Base-by-base conservation (phyloP, 257 asterid species). In the Scutellaria minor region DNA sequence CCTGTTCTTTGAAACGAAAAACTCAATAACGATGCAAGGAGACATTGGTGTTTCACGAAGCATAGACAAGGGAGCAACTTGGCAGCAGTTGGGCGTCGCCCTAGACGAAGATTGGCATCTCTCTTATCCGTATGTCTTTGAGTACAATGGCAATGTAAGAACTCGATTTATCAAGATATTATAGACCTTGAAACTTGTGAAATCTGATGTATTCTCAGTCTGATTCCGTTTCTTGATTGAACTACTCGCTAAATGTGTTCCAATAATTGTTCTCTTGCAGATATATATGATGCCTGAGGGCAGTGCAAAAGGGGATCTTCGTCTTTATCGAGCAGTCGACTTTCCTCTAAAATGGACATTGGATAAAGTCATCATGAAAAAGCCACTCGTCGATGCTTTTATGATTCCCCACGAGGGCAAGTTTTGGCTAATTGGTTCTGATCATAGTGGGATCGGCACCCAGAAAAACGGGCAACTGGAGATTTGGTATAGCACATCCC, bases 21-120 rank as follows among this genome's bases (percentile, higher is more conserved):
- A 88, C 70, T 81, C 99, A n/a, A 83, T 89, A 47, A 88, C 97
- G 31, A 83, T 78, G 92, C 97, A 90, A 87, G 99, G 99, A 64
- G 99, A 95, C 77, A 95, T 92, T 55, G 99, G 94, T 71, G 99
- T 92, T 77, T 86, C 99, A 50, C 82, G 75, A 73, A 95, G 98
- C 76, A 41, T 70, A 14, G 99, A 95, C 74, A 78, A 87, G 59
- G 99, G 98, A 73, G 96, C 87, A 11, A 90, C 97, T 2, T 95
- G 99, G 99, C 84, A 90, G 79, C 97, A 83, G 75, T 75, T 95
- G 82, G 99, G 99, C 7, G 81, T 87, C 46, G 96, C 96, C 61
- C 87, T 95, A 12, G 96, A 95, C 66, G 98, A 92, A 77, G 92
- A 86, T 73, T 95, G 99, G 98, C 99, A 95, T 86, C 97, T 95